Evolutionary conservation across 805 yeast species (phyloP).

Genomic region (Deakozyma indianensis): DNA sequence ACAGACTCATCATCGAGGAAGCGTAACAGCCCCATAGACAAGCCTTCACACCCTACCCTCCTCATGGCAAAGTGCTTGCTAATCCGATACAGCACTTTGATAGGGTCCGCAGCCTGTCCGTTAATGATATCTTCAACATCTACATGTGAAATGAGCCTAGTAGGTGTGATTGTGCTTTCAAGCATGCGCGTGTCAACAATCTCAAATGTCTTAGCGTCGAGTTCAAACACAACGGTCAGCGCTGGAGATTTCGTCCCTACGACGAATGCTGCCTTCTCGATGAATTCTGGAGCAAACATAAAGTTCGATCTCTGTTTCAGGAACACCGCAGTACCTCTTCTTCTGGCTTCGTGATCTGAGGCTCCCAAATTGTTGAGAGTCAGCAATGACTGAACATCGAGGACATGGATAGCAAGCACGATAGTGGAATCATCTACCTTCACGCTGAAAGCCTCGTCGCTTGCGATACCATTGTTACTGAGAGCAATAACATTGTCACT

Average conservation of each 20-base stretch:
- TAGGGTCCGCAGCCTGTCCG: background rate
- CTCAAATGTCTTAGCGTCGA: slow-evolving; percentile 58
- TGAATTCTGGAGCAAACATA: slow-evolving; percentile 53
- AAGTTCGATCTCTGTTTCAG: slow-evolving; percentile 63
- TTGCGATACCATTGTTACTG: slow-evolving; percentile 39
- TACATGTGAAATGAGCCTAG: slow-evolving; percentile 37
- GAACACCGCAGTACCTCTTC: slow-evolving; percentile 78
- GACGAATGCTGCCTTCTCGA: slow-evolving; percentile 40
- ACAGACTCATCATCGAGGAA: slow-evolving; percentile 78
- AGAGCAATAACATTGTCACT: slow-evolving; percentile 37
- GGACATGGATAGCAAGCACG: slow-evolving; percentile 74
- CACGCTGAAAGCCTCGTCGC: slow-evolving; percentile 77
- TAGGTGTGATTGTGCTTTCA: slow-evolving; percentile 56
- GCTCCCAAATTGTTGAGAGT: slow-evolving; percentile 46
- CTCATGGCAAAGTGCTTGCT: slow-evolving; percentile 3
- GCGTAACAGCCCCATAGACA: slow-evolving; percentile 40
- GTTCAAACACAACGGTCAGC: slow-evolving; percentile 63
- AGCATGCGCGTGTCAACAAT: slow-evolving; percentile 67
- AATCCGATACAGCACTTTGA: slow-evolving; percentile 2
- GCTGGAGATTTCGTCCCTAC: slow-evolving; percentile 50
- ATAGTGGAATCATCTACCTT: slow-evolving; percentile 45
- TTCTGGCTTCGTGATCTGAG: slow-evolving; percentile 78
- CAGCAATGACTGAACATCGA: slow-evolving; percentile 63
- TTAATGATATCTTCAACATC: slow-evolving; percentile 7
- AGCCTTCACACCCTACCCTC: background rate